Evolutionary conservation across 305 asterid species (phyloP), one percentile per base, ranked within the genome.

Genomic region (Stenogyne calaminthoides): DNA sequence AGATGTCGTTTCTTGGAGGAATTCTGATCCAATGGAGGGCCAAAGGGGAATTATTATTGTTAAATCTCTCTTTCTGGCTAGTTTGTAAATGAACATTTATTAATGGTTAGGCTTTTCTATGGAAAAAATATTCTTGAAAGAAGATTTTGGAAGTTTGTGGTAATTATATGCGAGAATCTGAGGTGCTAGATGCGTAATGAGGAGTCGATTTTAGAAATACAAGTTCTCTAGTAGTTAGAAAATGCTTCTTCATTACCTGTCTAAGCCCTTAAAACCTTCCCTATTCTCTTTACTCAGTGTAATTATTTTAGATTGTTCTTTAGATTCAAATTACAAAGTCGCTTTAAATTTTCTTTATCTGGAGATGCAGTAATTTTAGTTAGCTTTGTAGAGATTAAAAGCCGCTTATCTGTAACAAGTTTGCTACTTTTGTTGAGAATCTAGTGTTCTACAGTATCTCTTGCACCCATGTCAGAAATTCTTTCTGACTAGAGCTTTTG

Each of bases 401-500:
- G 42, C 1, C 10, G 9, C 9, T 7, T 36, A 7, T 36, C 42
- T 36, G 0, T 36, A 36, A 36, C 42, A 36, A 6, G 42, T 7
- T 36, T 36, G 1, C 2, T 42, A 11, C 49, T 10, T 42, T 42
- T 42, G 15, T 14, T 11, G 49, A 10, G 49, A 42, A 42, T 14
- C 5, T 44, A 44, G n/a, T n/a, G n/a, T n/a, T n/a, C n/a, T n/a
- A 14, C 18, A 46, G 47, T 51, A 12, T 36, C 63, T 46, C 59
- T 54, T 11, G 49, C 56, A 9, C 19, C 22, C 19, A 0, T 18
- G 37, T 18, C 62, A 49, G 58, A 68, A 74, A 64, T 29, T 40
- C 60, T 40, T 76, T 81, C 72, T 83, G 71, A 72, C 69, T 76
- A 61, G 65, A 54, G 64, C 44, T 78, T 71, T 82, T 40, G 69